Conservation (phyloP, 805 yeast genomes). For the Pichia thaimueangensis region DNA sequence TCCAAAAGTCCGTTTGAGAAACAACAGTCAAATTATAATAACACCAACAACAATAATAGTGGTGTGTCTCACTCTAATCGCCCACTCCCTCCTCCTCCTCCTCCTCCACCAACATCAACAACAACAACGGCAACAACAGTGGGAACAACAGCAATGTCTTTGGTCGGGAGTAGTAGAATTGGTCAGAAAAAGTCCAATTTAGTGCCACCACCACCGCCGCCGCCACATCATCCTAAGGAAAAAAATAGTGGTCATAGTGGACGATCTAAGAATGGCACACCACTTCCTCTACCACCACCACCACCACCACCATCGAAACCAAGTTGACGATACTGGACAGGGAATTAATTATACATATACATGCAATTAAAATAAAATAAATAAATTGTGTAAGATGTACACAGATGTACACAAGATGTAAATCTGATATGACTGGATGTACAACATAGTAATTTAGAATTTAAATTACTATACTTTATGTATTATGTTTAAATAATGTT, state of each 20-base stretch:
- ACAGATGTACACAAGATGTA: too few species aligned
- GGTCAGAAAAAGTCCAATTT: constrained; percentile 2
- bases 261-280: not conserved
- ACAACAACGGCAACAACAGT: not conserved
- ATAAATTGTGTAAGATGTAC: too few species aligned
- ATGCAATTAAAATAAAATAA: too few species aligned
- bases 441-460: too few species aligned
- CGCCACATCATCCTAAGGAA: constrained; percentile 8
- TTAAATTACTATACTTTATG: too few species aligned
- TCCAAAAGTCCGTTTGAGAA: constrained; percentile 1
- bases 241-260: not conserved
- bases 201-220: constrained; percentile 13
- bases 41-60: not conserved
- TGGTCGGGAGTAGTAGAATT: too few species aligned
- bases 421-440: too few species aligned
- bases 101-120: not conserved
- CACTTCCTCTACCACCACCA: constrained; percentile 10
- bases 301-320: constrained; percentile 4
- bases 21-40: too few species aligned
- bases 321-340: too few species aligned
- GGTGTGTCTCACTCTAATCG: not conserved
- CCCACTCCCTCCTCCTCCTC: not conserved
- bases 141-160: too few species aligned
- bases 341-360: too few species aligned
- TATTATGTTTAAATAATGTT: too few species aligned